Percentiles rank a stretch among this genome's conserved stretches.
These are phyloP conservation scores for Fusarium nurragi DNA, from an alignment of 2,329 filamentous ascomycete genomes.

Conservation along the genomic window DNA sequence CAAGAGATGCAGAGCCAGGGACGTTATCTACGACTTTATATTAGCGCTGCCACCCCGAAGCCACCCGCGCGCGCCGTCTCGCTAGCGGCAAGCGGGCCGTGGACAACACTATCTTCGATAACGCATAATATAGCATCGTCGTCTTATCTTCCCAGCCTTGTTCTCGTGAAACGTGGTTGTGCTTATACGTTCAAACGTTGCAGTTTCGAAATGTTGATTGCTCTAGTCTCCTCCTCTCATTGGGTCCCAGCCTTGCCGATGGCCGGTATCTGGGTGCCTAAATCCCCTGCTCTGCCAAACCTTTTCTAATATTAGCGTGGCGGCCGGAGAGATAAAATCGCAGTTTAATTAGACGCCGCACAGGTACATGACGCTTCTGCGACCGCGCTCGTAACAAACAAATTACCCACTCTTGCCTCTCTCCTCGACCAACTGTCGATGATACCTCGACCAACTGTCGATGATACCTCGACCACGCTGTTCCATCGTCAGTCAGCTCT, in stretches of 20 bases:
- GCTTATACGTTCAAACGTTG: conserved; percentile 6
- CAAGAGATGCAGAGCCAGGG: conserved; percentile 11
- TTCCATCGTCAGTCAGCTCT: background rate
- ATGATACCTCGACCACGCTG: background rate
- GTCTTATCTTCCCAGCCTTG: conserved; percentile 12
- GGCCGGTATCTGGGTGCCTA: conserved; percentile 15
- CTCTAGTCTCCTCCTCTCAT: background rate
- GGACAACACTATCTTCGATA: background rate
- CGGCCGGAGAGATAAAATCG: conserved; percentile 1
- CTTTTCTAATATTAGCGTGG: conserved; percentile 27
- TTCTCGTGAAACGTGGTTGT: background rate
- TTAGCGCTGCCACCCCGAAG: background rate
- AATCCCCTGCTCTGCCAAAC: background rate
- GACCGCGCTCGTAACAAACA: conserved; percentile 11
- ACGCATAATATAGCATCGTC: background rate
- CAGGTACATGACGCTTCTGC: conserved; percentile 25
- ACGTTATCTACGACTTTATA: conserved; percentile 14
- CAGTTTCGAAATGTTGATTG: background rate
- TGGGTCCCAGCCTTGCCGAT: background rate
- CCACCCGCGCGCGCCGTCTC: background rate
- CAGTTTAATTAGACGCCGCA: conserved; percentile 24
- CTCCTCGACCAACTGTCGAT: conserved; percentile 5
- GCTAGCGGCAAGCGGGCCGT: conserved; percentile 26
- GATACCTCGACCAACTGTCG: conserved; percentile 2
- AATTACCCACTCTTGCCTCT: background rate